phyloP scores from a whole-genome alignment of 345 rosid genomes.

The Ceriops decandra region DNA sequence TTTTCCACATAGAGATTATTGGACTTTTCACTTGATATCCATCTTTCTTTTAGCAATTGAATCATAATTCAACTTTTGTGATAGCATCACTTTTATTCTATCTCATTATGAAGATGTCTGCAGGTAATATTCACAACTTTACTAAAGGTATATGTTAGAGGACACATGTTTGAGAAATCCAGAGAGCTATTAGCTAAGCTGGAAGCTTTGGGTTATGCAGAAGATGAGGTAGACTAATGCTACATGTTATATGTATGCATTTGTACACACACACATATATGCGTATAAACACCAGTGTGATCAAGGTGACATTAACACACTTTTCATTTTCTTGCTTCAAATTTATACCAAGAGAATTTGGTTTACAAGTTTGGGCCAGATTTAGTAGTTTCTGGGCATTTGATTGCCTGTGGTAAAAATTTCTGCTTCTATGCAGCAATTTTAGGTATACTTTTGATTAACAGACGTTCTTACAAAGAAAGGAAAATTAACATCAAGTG shows the following conservation, averaged over 20 bases:
- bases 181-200: conserved; percentile 60
- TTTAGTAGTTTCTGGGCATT: background rate
- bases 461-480: too few relatives aligned
- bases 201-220: conserved; percentile 64
- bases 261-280: too few relatives aligned
- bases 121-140: conserved; percentile 89
- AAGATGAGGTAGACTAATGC: conserved; percentile 58
- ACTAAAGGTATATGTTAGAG: conserved; percentile 80
- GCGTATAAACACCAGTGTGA: background rate
- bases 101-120: conserved; percentile 21
- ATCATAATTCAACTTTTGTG: background rate
- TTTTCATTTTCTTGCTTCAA: background rate
- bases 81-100: background rate
- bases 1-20: background rate
- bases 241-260: background rate
- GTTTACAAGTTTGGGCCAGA: background rate
- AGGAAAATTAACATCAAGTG: too few relatives aligned
- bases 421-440: too few relatives aligned
- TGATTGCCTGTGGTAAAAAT: background rate
- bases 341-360: background rate
- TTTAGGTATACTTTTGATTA: too few relatives aligned
- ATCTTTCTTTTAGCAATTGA: too few relatives aligned
- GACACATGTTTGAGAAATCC: conserved; percentile 82
- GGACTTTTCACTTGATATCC: background rate
- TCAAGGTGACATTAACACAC: conserved; percentile 4